Evolutionary conservation across 2,329 filamentous ascomycete genomes (phyloP).

Genomic region (Cladorrhinum sp.): DNA sequence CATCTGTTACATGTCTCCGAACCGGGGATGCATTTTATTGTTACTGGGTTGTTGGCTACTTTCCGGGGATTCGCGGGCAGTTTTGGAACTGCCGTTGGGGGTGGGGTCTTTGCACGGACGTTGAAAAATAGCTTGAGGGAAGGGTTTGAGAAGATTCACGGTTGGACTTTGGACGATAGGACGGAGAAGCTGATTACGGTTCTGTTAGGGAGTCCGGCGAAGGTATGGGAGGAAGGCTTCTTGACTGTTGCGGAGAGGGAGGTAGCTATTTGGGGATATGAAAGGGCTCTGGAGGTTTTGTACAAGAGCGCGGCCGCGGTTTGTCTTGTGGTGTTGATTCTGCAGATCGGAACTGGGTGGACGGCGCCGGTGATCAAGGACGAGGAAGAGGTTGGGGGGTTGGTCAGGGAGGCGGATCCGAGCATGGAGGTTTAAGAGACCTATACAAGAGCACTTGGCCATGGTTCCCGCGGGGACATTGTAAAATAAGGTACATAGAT

Average conservation of each 20-base stretch:
- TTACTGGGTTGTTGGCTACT: constrained; percentile 72
- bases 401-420: constrained; percentile 32
- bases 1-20: constrained; percentile 72
- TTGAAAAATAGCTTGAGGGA: constrained; percentile 53
- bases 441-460: too few species aligned
- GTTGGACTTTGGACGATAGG: constrained; percentile 30
- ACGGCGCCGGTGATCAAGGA: constrained; percentile 50
- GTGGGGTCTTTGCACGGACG: constrained; percentile 68
- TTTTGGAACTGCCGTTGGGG: constrained; percentile 76
- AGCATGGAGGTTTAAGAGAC: constrained; percentile 34
- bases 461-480: too few species aligned
- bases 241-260: constrained; percentile 41
- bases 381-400: constrained; percentile 37
- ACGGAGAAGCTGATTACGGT: constrained; percentile 42
- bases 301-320: constrained; percentile 48
- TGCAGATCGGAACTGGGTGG: constrained; percentile 54
- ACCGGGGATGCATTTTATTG: constrained; percentile 67
- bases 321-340: constrained; percentile 41
- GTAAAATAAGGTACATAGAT: not conserved
- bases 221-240: constrained; percentile 46
- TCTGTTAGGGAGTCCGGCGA: constrained; percentile 50
- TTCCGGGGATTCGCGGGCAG: constrained; percentile 79
- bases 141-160: constrained; percentile 53
- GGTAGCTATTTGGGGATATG: constrained; percentile 49
- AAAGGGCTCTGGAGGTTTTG: constrained; percentile 42